Conservation (phyloP, 2,329 filamentous ascomycete species). For the Sarocladium kiliense region DNA sequence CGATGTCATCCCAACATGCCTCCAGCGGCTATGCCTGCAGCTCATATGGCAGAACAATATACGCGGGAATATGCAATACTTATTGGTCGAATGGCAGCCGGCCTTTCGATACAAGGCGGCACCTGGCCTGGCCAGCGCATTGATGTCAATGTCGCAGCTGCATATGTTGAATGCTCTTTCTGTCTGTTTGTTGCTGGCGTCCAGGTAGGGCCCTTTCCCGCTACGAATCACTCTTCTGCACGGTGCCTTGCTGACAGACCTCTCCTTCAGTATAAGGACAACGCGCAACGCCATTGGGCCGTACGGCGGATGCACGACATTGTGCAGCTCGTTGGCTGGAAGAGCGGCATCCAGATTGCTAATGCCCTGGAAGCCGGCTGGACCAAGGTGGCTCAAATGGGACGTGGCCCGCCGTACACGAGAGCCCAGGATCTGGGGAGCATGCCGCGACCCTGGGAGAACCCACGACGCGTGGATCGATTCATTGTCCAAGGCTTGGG, state of each 20-base stretch:
- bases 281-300: conserved; percentile 71
- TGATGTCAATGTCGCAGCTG: conserved; percentile 70
- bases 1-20: conserved; percentile 86
- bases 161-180: conserved; percentile 77
- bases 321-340: conserved; percentile 79
- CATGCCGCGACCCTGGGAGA: conserved; percentile 34
- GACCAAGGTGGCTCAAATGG: conserved; percentile 67
- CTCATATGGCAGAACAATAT: conserved; percentile 67
- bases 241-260: not conserved
- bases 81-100: conserved; percentile 76
- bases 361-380: conserved; percentile 80
- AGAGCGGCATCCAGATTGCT: conserved; percentile 75
- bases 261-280: conserved; percentile 57
- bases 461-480: conserved; percentile 21
- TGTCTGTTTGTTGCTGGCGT: conserved; percentile 83
- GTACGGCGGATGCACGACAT: conserved; percentile 71
- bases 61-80: conserved; percentile 68
- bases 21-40: conserved; percentile 81
- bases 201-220: conserved; percentile 41
- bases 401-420: conserved; percentile 55
- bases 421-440: conserved; percentile 17
- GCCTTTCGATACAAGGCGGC: conserved; percentile 54
- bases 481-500: conserved; percentile 11
- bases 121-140: conserved; percentile 22
- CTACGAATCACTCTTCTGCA: not conserved